Percentiles rank a stretch among this genome's conserved stretches.
phyloP scores from a whole-genome alignment of 2,329 filamentous ascomycete genomes.

The Penicillium sumatraense region DNA sequence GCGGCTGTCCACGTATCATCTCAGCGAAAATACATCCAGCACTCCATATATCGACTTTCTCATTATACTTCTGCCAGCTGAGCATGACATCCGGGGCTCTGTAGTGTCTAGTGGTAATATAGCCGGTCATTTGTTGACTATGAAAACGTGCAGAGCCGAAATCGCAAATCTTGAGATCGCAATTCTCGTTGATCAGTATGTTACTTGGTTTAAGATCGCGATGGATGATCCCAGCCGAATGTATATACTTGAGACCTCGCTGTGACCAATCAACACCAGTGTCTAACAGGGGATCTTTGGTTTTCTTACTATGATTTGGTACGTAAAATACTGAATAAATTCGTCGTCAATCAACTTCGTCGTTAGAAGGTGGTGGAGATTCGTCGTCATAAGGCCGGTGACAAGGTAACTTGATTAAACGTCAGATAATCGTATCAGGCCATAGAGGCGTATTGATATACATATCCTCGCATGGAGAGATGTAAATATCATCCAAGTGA shows the following conservation, averaged over 20 bases:
- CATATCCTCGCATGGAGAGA: slow-evolving; percentile 99
- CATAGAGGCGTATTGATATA: slow-evolving; percentile 89
- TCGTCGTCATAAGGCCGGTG: neutral
- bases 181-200: slow-evolving; percentile 99
- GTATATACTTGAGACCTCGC: slow-evolving; percentile 97
- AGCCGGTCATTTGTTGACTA: slow-evolving; percentile 98
- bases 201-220: slow-evolving; percentile 82
- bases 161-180: slow-evolving; percentile 98
- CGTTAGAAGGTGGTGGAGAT: slow-evolving; percentile 60
- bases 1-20: slow-evolving; percentile 95
- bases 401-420: neutral
- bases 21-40: slow-evolving; percentile 98
- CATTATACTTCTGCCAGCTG: slow-evolving; percentile 99
- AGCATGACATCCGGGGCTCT: slow-evolving; percentile 99
- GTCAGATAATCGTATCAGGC: slow-evolving; percentile 54
- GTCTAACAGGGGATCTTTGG: neutral
- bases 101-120: slow-evolving; percentile 98
- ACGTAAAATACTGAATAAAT: slow-evolving; percentile 99
- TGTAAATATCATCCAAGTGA: slow-evolving; percentile 98
- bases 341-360: slow-evolving; percentile 96
- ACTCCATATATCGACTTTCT: slow-evolving; percentile 99
- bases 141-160: slow-evolving; percentile 96
- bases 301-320: slow-evolving; percentile 86
- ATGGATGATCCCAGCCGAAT: slow-evolving; percentile 80
- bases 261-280: slow-evolving; percentile 44